Evolutionary conservation across 2,329 filamentous ascomycete species (phyloP), one percentile per base, ranked within the genome.

Genomic region (Rhynchosporium agropyri): DNA sequence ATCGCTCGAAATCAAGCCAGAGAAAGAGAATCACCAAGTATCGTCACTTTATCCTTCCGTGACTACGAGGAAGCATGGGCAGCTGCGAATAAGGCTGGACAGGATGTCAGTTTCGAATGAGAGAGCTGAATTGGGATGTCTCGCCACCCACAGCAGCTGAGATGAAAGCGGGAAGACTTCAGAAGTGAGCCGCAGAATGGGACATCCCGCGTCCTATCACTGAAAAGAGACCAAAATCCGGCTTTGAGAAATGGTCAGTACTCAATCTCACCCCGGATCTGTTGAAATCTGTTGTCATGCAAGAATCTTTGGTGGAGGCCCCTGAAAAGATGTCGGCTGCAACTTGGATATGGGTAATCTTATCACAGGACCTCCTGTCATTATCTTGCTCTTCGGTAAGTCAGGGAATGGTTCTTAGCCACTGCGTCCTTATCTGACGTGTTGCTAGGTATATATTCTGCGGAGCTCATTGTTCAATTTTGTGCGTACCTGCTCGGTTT

Each of bases 141-240:
- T 49, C 46, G 12, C 46, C 46, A 29, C 46, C 46, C 13, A 49
- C 46, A 31, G 9, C 26, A 49, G 46, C 46, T 31, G 46, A 49
- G 26, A 2, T 29, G 9, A 10, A 49, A 31, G 28, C 26, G 1
- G 46, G 12, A 29, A 29, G 9, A 13, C 15, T 49, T 4, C 20
- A 49, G 10, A 29, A 49, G 31, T 49, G 46, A 26, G 46, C 46
- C 4, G 15, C 46, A 49, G 46, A 6, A 20, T 46, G 43, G 43
- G 43, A 46, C 1, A n/a, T 28, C n/a, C n/a, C 7, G 20, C 8
- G n/a, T 20, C 2, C n/a, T 26, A 26, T n/a, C n/a, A 46, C 3
- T 3, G 43, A 3, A 20, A n/a, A 10, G 20, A 2, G 2, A 8
- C 15, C 7, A 46, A n/a, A 8, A 20, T 20, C 7, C 43, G n/a